These are phyloP conservation scores for Fistulifera solaris DNA, from an alignment of 108 stramenopile species.

Conservation along the genomic window DNA sequence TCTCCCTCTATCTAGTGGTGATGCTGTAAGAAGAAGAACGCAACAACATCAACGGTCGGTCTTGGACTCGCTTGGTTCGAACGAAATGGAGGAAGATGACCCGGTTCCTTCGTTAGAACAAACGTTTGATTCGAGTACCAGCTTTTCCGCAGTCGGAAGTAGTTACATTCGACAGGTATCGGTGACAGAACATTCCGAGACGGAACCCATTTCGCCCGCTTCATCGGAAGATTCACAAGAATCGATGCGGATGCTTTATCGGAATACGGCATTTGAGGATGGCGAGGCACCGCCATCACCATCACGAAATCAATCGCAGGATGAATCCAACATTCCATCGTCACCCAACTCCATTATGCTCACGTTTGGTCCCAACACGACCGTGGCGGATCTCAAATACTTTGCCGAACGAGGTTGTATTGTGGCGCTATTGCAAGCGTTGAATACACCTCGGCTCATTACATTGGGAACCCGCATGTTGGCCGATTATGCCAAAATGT, in stretches of 20 bases:
- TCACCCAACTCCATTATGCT: conserved; percentile 50
- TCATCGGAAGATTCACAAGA: conserved; percentile 4
- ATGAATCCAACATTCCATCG: conserved; percentile 14
- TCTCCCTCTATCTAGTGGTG: not conserved
- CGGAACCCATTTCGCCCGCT: not conserved
- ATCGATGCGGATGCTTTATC: conserved; percentile 27
- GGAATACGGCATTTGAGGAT: conserved; percentile 53
- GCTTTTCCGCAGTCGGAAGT: not conserved
- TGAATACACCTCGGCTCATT: conserved; percentile 66
- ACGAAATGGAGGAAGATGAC: conserved; percentile 33
- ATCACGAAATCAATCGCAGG: not conserved
- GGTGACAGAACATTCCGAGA: not conserved
- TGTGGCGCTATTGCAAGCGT: conserved; percentile 60
- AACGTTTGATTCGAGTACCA: conserved; percentile 23
- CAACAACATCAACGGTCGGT: not conserved
- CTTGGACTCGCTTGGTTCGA: conserved; percentile 21
- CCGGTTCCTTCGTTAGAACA: conserved; percentile 35
- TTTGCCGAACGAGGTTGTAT: conserved; percentile 82
- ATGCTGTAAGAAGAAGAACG: no score
- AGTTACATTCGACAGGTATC: conserved; percentile 4
- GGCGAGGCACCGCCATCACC: conserved; percentile 10
- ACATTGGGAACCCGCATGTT: conserved; percentile 77
- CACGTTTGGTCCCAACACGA: conserved; percentile 69
- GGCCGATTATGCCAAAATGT: conserved; percentile 87
- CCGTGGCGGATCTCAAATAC: conserved; percentile 75